Conservation (phyloP, 768 basidiomycete genomes). For the Boletus rubescentipes region DNA sequence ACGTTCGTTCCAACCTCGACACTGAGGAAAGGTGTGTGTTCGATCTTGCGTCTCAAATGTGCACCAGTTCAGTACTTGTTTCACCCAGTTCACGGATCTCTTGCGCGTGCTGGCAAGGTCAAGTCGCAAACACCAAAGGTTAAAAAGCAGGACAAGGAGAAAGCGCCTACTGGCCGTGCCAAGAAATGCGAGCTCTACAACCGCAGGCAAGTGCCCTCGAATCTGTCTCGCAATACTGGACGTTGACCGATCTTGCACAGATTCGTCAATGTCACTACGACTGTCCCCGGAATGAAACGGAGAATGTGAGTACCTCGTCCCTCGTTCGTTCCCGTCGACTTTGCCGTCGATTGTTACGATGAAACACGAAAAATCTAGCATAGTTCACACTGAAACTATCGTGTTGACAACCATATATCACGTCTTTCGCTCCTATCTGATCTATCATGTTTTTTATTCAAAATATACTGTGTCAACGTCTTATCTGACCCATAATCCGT, state of each 20-base stretch:
- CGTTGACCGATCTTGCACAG: conserved; percentile 35
- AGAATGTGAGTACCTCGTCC: conserved; percentile 76
- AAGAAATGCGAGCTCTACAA: conserved; percentile 96
- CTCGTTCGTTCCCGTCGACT: conserved; percentile 41
- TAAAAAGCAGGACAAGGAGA: conserved; percentile 98
- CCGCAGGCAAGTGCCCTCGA: conserved; percentile 63
- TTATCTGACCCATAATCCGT: conserved; percentile 7
- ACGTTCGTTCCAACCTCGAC: conserved; percentile 45
- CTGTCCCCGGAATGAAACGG: conserved; percentile 84
- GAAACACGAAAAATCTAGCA: conserved; percentile 56
- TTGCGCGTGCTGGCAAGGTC: conserved; percentile 99
- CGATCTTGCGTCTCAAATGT: not conserved
- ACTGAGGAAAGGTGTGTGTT: conserved; percentile 66
- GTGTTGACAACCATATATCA: conserved; percentile 87
- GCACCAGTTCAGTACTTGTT: not conserved
- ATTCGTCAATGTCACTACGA: conserved; percentile 92
- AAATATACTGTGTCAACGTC: not conserved
- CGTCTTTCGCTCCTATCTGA: conserved; percentile 99
- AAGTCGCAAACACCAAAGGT: conserved; percentile 98
- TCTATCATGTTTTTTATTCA: conserved; percentile 5
- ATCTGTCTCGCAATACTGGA: too few relatives aligned
- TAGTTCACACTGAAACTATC: conserved; percentile 95
- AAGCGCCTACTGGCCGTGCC: conserved; percentile 89
- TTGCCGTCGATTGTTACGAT: conserved; percentile 12
- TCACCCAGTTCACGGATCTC: conserved; percentile 90